Evolutionary conservation across 1,284 basidiomycete genomes (phyloP).

Genomic region (Ustilago tritici): DNA sequence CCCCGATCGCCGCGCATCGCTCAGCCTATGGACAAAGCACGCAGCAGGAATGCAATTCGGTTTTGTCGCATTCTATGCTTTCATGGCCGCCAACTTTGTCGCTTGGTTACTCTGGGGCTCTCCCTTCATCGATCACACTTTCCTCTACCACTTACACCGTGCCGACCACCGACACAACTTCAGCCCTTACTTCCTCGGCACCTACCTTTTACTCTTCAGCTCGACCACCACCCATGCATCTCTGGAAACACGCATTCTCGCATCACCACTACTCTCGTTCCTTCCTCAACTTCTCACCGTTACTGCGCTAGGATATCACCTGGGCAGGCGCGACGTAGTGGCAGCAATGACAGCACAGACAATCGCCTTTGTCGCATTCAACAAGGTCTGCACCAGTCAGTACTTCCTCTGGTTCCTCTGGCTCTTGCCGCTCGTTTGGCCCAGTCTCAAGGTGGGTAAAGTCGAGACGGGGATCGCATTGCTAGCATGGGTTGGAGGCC

Average conservation of each 20-base stretch:
- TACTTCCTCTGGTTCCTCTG: conserved; percentile 99
- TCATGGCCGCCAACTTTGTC: conserved; percentile 76
- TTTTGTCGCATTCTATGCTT: conserved; percentile 77
- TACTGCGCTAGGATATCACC: conserved; percentile 78
- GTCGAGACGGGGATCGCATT: conserved; percentile 57
- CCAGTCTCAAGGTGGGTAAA: conserved; percentile 72
- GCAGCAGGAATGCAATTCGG: conserved; percentile 77
- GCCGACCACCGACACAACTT: conserved; percentile 98
- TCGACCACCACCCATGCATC: neutral
- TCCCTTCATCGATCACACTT: conserved; percentile 90
- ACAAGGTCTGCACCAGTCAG: conserved; percentile 98
- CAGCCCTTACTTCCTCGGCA: conserved; percentile 94
- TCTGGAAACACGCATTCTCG: conserved; percentile 17
- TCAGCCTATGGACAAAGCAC: conserved; percentile 38
- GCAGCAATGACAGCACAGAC: conserved; percentile 94
- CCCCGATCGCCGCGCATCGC: conserved; percentile 22
- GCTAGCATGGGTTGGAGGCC: conserved; percentile 78
- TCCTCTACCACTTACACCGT: conserved; percentile 89
- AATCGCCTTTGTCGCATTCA: conserved; percentile 88
- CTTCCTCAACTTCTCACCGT: conserved; percentile 80
- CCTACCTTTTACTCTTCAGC: conserved; percentile 76
- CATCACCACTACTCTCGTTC: conserved; percentile 63
- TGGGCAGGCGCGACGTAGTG: conserved; percentile 75
- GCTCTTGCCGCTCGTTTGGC: conserved; percentile 85
- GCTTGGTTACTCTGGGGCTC: conserved; percentile 79